phyloP scores from a whole-genome alignment of 371 early-diverging fungal genomes.

The Syncephalastrum contaminatum region DNA sequence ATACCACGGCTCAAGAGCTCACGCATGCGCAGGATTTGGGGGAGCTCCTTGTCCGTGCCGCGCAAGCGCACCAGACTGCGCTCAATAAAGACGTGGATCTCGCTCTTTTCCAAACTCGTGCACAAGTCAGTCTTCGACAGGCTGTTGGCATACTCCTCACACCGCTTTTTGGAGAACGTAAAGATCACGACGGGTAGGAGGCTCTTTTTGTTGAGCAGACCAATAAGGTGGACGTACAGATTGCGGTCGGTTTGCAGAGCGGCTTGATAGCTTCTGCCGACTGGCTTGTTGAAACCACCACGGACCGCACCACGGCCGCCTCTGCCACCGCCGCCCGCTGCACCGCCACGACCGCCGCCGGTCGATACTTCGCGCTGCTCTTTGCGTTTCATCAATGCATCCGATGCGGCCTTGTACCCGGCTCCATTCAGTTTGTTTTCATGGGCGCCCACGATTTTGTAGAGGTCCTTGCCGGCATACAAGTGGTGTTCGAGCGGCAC shows the following conservation, averaged over 20 bases:
- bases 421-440: slow-evolving; percentile 42
- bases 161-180: slow-evolving; percentile 95
- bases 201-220: slow-evolving; percentile 69
- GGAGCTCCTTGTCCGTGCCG: slow-evolving; percentile 81
- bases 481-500: slow-evolving; percentile 97
- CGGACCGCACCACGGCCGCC: slow-evolving; percentile 50
- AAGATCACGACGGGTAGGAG: slow-evolving; percentile 96
- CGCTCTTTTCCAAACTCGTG: slow-evolving; percentile 77
- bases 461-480: slow-evolving; percentile 79
- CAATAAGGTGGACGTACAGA: slow-evolving; percentile 79
- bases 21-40: slow-evolving; percentile 88
- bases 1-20: slow-evolving; percentile 91
- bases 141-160: slow-evolving; percentile 90
- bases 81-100: slow-evolving; percentile 88
- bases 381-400: slow-evolving; percentile 57
- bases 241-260: slow-evolving; percentile 63
- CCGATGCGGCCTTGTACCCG: slow-evolving; percentile 66
- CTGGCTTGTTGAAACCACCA: slow-evolving; percentile 34
- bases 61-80: slow-evolving; percentile 75
- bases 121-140: slow-evolving; percentile 80
- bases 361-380: slow-evolving; percentile 39
- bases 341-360: slow-evolving; percentile 28
- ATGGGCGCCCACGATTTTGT: slow-evolving; percentile 84
- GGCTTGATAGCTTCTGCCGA: slow-evolving; percentile 41
- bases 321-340: slow-evolving; percentile 45